phyloP scores from a whole-genome alignment of 2,329 filamentous ascomycete genomes.

The Stagonosporopsis chrysanthemi region DNA sequence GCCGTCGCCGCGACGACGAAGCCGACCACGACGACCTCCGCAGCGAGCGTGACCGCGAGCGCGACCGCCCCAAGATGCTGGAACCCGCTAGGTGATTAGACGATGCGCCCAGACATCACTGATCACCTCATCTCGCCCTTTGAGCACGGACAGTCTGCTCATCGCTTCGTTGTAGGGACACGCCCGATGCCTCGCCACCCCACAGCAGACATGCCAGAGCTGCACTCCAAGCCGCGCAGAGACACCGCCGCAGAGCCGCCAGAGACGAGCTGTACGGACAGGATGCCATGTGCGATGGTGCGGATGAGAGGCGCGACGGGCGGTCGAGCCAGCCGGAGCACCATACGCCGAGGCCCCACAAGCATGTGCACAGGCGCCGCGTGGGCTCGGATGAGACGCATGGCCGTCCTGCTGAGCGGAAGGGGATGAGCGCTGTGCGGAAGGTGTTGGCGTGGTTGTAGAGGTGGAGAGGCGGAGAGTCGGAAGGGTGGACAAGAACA shows the following conservation, averaged over 20 bases:
- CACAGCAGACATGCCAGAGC: neutral
- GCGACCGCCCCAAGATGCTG: conserved; percentile 36
- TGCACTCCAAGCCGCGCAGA: too few relatives aligned
- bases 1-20: conserved; percentile 40
- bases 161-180: neutral
- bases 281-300: neutral
- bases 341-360: too few relatives aligned
- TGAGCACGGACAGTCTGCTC: neutral
- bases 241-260: neutral
- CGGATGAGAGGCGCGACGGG: neutral
- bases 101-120: conserved; percentile 6
- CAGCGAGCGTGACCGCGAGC: conserved; percentile 30
- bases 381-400: conserved; percentile 9
- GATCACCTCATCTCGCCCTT: too few relatives aligned
- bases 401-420: neutral
- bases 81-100: conserved; percentile 43
- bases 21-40: conserved; percentile 36
- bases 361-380: neutral
- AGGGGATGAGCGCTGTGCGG: conserved; percentile 14
- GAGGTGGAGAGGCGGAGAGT: neutral
- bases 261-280: neutral
- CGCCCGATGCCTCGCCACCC: neutral
- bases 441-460: conserved; percentile 25
- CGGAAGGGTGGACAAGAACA: too few relatives aligned
- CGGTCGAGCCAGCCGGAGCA: neutral